Base-by-base conservation (phyloP, 257 asterid genomes). In the Catharanthus roseus region DNA sequence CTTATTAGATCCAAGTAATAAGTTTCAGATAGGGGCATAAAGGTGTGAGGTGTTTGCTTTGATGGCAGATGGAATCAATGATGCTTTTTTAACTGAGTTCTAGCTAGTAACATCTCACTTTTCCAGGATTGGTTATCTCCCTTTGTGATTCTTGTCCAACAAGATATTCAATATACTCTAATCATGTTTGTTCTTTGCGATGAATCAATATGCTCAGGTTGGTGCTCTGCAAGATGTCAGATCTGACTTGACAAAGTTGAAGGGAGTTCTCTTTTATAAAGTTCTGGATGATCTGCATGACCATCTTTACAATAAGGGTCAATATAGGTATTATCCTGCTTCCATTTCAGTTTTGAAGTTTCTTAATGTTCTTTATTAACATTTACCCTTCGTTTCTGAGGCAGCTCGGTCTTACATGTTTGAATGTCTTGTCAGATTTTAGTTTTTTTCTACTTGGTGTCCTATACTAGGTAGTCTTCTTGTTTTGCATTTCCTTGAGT, bases 191-290 rank as follows among this genome's bases (percentile, higher is more conserved):
- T 68, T 68, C 74, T 74, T 67, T 71, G 41, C 60, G 24, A 73
- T 68, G 69, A 67, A 54, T 81, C 76, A 53, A 53, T 75, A 72
- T 84, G 75, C 73, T 72, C 77, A 95, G 99, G 98, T 95, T 78
- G 99, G 99, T 65, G 99, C 99, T 75, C 96, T 95, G 81, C 99
- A 95, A 86, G 99, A 95, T 85, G 95, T 95, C 72, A 91, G 97
- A 75, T 87, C 99, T 62, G 99, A 95, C 82, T 83, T 95, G 93
- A 83, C 88, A 70, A 95, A 95, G 83, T 84, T 95, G 81, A 84
- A 93, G 64, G 99, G 98, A 79, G 80, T 84, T 79, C 93, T 95
- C 74, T 95, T 95, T 84, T 95, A 87, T 81, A 95, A 89, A 81
- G 89, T 95, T 57, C 81, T 95, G 91, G 99, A 95, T 84, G 99